These are phyloP conservation scores for Nigrograna mackinnonii DNA, from an alignment of 2,329 filamentous ascomycete genomes.

Conservation along the genomic window DNA sequence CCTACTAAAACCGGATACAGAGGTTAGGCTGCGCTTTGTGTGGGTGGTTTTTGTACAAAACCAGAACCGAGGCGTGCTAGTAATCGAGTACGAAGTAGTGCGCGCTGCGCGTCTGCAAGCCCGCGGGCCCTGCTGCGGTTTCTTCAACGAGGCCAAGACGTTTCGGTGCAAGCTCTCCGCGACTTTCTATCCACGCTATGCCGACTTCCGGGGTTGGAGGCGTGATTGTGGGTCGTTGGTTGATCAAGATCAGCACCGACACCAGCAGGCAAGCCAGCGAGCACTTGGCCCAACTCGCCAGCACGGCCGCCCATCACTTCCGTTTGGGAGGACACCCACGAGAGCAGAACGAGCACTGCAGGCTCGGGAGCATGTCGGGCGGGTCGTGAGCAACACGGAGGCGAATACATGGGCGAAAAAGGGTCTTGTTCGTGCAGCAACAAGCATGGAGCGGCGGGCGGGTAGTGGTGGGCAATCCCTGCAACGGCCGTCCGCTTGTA, in stretches of 20 bases:
- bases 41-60: too few species aligned
- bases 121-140: conserved; percentile 11
- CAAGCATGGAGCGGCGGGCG: too few species aligned
- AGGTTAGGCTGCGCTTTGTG: too few species aligned
- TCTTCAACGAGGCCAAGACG: conserved; percentile 14
- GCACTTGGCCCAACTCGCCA: background rate
- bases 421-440: conserved; percentile 2
- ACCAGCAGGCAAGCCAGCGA: background rate
- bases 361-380: conserved; percentile 16
- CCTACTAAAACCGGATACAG: too few species aligned
- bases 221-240: background rate
- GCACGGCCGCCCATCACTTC: conserved; percentile 14
- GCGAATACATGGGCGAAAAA: conserved; percentile 1
- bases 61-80: too few species aligned
- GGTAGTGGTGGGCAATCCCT: conserved; percentile 12
- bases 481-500: conserved; percentile 18
- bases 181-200: conserved; percentile 3
- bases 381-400: conserved; percentile 2
- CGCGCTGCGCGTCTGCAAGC: too few species aligned
- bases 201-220: conserved; percentile 17
- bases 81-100: too few species aligned
- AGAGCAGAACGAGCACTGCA: conserved; percentile 5
- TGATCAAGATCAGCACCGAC: conserved; percentile 11
- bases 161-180: conserved; percentile 10
- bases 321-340: conserved; percentile 8